These are phyloP conservation scores for Boehmeria nivea DNA, from an alignment of 306 rosid genomes.

Conservation along the genomic window DNA sequence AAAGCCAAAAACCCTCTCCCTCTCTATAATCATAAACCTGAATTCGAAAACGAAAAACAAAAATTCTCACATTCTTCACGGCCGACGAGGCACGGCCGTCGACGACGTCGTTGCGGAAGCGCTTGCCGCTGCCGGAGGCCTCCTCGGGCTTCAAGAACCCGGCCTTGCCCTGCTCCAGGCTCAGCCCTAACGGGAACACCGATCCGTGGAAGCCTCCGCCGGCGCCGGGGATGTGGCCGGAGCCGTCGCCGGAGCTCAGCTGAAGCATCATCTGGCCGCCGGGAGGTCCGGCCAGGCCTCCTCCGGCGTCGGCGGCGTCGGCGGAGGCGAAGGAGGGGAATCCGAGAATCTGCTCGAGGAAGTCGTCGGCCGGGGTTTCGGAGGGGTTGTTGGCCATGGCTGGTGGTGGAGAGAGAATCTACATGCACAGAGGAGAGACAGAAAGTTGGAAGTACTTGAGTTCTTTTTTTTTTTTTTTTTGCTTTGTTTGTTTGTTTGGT, in stretches of 20 bases:
- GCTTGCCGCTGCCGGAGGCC: slow-evolving; percentile 78
- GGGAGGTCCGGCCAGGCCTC: slow-evolving; percentile 36
- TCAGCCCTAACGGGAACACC: slow-evolving; percentile 73
- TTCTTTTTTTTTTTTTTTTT: background rate
- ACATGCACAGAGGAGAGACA: slow-evolving; percentile 28
- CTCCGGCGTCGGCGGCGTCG: slow-evolving; percentile 46
- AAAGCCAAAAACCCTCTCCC: background rate
- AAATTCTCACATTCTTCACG: slow-evolving; percentile 58
- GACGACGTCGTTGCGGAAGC: slow-evolving; percentile 64
- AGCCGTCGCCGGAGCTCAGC: slow-evolving; percentile 63
- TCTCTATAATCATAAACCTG: slow-evolving; percentile 5
- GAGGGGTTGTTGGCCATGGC: slow-evolving; percentile 81
- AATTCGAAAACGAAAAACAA: background rate
- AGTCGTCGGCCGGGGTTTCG: slow-evolving; percentile 71
- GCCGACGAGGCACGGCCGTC: slow-evolving; percentile 49
- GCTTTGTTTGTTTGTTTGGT: background rate
- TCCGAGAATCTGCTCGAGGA: slow-evolving; percentile 87
- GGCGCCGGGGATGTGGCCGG: slow-evolving; percentile 37
- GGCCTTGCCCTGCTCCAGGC: slow-evolving; percentile 79
- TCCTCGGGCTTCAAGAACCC: slow-evolving; percentile 74
- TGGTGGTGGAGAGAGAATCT: slow-evolving; percentile 20
- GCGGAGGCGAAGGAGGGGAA: slow-evolving; percentile 56
- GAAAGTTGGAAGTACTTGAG: background rate
- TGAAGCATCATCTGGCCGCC: slow-evolving; percentile 71
- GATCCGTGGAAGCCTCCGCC: slow-evolving; percentile 52